Percentiles rank a stretch among this genome's conserved stretches.
These are phyloP conservation scores for Epithele typhae DNA, from an alignment of 768 basidiomycete species.

Conservation along the genomic window DNA sequence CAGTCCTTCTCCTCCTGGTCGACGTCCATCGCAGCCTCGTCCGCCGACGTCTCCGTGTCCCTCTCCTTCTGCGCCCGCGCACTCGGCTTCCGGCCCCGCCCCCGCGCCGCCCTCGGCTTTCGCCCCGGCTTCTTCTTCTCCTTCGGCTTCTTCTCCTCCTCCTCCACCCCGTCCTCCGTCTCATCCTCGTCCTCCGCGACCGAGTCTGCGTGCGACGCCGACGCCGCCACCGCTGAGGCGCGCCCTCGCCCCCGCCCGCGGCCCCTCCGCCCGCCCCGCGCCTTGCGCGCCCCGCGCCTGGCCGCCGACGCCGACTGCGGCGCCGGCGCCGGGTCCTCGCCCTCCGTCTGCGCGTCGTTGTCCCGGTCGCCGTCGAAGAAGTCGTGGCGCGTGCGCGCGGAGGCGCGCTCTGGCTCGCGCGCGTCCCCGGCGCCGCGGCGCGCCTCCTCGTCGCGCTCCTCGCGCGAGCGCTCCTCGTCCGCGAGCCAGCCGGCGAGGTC, in stretches of 20 bases:
- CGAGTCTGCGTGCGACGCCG: too few species aligned
- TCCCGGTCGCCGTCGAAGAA: constrained; percentile 73
- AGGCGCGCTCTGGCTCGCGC: constrained; percentile 53
- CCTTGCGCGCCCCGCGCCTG: constrained; percentile 2
- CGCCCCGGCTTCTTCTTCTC: constrained; percentile 9
- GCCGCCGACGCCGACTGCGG: constrained; percentile 28
- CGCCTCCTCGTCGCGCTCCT: constrained; percentile 69
- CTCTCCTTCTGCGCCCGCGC: neutral
- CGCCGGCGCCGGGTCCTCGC: constrained; percentile 4
- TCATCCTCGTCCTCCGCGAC: too few species aligned
- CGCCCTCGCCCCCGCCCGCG: constrained; percentile 25
- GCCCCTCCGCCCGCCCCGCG: constrained; percentile 25
- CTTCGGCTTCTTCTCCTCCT: constrained; percentile 11
- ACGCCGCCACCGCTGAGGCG: constrained; percentile 19
- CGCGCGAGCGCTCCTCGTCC: constrained; percentile 63
- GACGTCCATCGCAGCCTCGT: constrained; percentile 16
- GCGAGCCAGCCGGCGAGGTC: constrained; percentile 75
- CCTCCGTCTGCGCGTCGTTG: constrained; percentile 42
- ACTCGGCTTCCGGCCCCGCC: too few species aligned
- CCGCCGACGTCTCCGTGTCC: constrained; percentile 13
- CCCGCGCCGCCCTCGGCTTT: too few species aligned
- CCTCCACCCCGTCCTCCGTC: constrained; percentile 24
- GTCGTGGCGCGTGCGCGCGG: constrained; percentile 56
- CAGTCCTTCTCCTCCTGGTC: constrained; percentile 10
- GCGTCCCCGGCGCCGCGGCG: constrained; percentile 35